Evolutionary conservation across 169 alveolate species (phyloP), one percentile per base, ranked within the genome.

Genomic region (Eimeria maxima): DNA sequence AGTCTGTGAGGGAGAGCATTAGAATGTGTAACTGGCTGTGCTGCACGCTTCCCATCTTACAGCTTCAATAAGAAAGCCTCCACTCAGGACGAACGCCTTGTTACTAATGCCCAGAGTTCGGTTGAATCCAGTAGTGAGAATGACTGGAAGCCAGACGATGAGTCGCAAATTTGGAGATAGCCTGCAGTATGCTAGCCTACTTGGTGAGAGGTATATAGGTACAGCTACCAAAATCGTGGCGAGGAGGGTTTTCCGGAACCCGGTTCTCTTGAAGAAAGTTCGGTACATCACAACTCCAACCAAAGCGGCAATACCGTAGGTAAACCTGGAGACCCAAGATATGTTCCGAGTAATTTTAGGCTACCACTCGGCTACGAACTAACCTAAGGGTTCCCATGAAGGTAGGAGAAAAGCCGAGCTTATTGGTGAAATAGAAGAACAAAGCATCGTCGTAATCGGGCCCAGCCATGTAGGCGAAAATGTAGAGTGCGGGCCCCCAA

Each of bases 371-470:
- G 87, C 95, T 16, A 67, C 83, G 20, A 45, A n/a, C 95, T 14
- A 27, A 95, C 97, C 99, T 96, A 86, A 99, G 95, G n/a, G 98
- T 97, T 4, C 99, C 99, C 98, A 99, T 98, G 96, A 99, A 98
- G 45, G 98, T 97, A 33, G 99, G 99, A 42, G 98, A 97, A 95
- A 99, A 99, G 20, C 99, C 98, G 84, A 99, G 97, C 38, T 97
- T 98, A 95, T 98, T 98, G 8, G 99, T 98, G 87, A 98, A 98
- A 96, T 97, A 99, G 97, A 98, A 99, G 97, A 99, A 99, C 97
- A 99, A 97, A 3, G 99, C 99, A 91, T 99, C 99, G 50, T 98
- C 98, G 89, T 98, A 98, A 78, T 98, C 99, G 18, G 99, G 99
- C 20, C 99, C 99, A 83, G 98, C 97, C 53, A 97, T 98, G 67